Evolutionary conservation across 176 grass and related monocot genomes (phyloP).

Genomic region (Dactylis glomerata): DNA sequence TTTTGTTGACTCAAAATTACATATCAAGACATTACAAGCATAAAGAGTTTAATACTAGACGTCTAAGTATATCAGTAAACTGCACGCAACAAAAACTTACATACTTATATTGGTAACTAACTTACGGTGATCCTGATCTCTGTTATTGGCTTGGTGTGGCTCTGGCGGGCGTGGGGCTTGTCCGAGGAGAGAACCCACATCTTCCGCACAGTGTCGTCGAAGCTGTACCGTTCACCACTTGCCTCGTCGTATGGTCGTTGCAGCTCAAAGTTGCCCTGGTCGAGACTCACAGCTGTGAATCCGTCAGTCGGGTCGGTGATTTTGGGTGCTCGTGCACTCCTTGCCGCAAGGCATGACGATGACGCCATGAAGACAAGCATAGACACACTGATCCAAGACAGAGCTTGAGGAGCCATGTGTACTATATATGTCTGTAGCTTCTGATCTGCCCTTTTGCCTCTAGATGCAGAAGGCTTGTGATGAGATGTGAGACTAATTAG

Average conservation of each 20-base stretch:
- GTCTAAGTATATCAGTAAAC: too few relatives aligned
- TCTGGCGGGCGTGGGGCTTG: constrained; percentile 5
- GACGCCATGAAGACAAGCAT: not conserved
- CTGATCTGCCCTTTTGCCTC: not conserved
- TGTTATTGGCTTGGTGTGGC: constrained; percentile 29
- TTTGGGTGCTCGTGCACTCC: not conserved
- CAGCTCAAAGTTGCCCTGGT: constrained; percentile 27
- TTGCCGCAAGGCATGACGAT: not conserved
- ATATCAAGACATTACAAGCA: not conserved
- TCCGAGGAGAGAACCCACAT: constrained; percentile 47
- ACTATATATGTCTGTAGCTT: not conserved
- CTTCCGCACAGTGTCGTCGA: constrained; percentile 15
- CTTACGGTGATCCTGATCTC: constrained; percentile 47
- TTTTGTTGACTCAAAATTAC: not conserved
- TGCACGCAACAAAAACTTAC: not conserved
- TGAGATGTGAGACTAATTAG: not conserved
- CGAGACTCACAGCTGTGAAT: constrained; percentile 39
- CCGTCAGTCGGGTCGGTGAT: constrained; percentile 20
- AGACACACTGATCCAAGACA: not conserved
- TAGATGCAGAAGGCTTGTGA: not conserved
- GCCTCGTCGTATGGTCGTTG: constrained; percentile 34
- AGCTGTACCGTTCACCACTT: constrained; percentile 2
- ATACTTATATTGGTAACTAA: not conserved
- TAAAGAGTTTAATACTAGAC: not conserved
- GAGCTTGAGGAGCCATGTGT: not conserved